Evolutionary conservation across 2,329 filamentous ascomycete genomes (phyloP).

Genomic region (Diaporthe vexans): DNA sequence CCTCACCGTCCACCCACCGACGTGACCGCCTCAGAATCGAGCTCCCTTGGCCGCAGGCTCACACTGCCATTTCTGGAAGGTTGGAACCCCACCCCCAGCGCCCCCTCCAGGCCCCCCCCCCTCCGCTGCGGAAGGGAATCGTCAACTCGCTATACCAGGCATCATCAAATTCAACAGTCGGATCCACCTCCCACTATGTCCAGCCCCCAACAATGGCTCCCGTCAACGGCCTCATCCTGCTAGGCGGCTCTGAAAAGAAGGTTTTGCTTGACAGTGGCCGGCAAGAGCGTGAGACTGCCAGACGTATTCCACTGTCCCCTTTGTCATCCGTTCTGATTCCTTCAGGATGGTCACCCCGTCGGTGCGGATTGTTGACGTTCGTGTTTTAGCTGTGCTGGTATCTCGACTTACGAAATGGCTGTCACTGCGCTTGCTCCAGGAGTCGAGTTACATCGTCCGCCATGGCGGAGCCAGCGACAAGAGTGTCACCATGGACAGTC

Average conservation of each 20-base stretch:
- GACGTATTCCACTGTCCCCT: conserved; percentile 8
- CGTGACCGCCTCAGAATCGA: background rate
- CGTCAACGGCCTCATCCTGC: conserved; percentile 35
- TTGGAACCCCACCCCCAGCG: conserved; percentile 2
- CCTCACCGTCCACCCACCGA: conserved; percentile 22
- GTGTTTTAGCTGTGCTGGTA: background rate
- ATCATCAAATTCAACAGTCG: background rate
- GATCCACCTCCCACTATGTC: conserved; percentile 12
- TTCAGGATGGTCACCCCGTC: conserved; percentile 40
- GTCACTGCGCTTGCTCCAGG: conserved; percentile 1
- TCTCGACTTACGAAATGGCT: background rate
- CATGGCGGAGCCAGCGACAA: background rate
- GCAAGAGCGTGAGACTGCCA: conserved; percentile 12
- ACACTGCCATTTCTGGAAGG: conserved; percentile 6
- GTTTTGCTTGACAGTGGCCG: background rate
- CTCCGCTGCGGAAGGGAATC: background rate
- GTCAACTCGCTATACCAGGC: conserved; percentile 11
- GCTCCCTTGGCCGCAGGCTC: conserved; percentile 17
- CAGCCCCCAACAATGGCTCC: conserved; percentile 30
- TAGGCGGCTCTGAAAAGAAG: conserved; percentile 32
- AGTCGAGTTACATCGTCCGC: conserved; percentile 17
- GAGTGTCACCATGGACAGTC: conserved; percentile 14
- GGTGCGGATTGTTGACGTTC: conserved; percentile 1
- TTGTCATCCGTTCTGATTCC: conserved; percentile 25
- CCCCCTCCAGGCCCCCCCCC: background rate